phyloP scores from a whole-genome alignment of 345 rosid species.

The Mercurialis annua region DNA sequence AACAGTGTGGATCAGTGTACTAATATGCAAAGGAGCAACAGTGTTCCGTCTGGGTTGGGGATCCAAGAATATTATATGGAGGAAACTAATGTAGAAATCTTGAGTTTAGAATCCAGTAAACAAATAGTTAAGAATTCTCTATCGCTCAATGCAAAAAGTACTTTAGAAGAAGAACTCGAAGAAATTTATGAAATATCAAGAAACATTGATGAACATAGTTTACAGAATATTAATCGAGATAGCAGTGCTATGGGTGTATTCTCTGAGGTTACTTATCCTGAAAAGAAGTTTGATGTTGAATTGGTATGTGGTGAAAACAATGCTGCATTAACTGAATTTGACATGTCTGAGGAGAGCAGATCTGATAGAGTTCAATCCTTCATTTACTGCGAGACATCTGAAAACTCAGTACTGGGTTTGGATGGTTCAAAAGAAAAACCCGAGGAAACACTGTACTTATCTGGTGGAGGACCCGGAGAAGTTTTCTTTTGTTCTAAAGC shows the following conservation, averaged over 20 bases:
- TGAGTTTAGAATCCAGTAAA: constrained; percentile 21
- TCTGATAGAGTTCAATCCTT: constrained; percentile 30
- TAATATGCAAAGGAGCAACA: constrained; percentile 16
- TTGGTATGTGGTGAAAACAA: constrained; percentile 31
- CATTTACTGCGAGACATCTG: constrained; percentile 31
- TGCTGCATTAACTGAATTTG: constrained; percentile 23
- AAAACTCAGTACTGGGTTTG: constrained; percentile 25
- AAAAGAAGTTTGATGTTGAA: constrained; percentile 33
- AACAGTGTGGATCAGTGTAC: constrained; percentile 11
- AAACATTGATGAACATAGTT: constrained; percentile 17
- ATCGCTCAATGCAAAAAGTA: constrained; percentile 19
- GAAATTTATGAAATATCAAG: constrained; percentile 21
- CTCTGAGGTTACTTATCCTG: constrained; percentile 19
- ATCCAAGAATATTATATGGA: constrained; percentile 21
- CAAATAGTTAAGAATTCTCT: constrained; percentile 32
- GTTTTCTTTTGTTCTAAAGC: constrained; percentile 22
- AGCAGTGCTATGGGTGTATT: constrained; percentile 13
- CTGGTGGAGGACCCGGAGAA: constrained; percentile 36
- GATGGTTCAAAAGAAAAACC: constrained; percentile 33
- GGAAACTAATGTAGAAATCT: constrained; percentile 23
- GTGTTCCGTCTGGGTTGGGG: constrained; percentile 21
- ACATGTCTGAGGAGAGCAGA: constrained; percentile 22
- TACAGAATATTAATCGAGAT: constrained; percentile 19
- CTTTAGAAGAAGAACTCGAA: constrained; percentile 23
- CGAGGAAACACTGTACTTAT: constrained; percentile 30